Evolutionary conservation across 345 rosid genomes (phyloP).

Genomic region (Sisymbrium irio): DNA sequence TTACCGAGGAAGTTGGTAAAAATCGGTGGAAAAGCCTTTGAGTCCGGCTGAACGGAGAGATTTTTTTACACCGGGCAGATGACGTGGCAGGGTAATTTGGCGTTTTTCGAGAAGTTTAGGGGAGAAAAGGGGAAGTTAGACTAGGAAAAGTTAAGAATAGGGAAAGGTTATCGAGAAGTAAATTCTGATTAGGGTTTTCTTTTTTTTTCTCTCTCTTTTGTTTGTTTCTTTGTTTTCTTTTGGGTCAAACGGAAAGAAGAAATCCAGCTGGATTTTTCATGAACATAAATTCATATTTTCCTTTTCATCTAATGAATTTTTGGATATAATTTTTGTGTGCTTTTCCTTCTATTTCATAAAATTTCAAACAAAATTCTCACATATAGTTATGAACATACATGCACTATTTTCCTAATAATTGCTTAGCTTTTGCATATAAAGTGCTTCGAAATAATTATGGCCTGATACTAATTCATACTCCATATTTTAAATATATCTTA

Average conservation of each 20-base stretch:
- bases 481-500: background rate
- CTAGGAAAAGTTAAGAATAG: slow-evolving; percentile 7
- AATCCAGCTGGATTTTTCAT: slow-evolving; percentile 13
- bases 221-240: background rate
- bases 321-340: background rate
- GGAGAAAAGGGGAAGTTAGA: background rate
- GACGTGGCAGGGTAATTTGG: slow-evolving; percentile 17
- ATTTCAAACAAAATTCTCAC: no score
- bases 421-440: no score
- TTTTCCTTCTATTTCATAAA: background rate
- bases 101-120: background rate
- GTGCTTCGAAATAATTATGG: background rate
- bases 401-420: background rate
- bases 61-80: background rate
- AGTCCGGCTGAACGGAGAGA: slow-evolving; percentile 23
- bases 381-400: background rate
- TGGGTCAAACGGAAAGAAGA: background rate
- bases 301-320: background rate
- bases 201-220: background rate
- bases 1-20: slow-evolving; percentile 29
- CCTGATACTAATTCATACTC: no score
- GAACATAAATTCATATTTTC: slow-evolving; percentile 28
- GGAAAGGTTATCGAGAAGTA: slow-evolving; percentile 21
- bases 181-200: slow-evolving; percentile 13
- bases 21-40: background rate